Conservation (phyloP, 306 rosid genomes). For the Trifolium dubium region DNA sequence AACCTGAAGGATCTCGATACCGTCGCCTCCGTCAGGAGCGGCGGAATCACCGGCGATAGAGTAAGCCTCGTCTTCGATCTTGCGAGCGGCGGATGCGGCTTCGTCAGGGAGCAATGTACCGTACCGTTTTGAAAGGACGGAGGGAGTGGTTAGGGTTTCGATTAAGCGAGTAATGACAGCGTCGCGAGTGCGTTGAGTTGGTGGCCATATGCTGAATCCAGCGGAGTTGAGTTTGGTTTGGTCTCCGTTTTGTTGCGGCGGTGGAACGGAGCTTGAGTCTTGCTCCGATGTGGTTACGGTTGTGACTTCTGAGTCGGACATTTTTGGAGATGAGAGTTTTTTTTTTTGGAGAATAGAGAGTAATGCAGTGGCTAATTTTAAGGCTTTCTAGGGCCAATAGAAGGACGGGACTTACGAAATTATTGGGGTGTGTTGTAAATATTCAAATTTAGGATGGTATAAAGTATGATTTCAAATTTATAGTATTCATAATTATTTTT, state of each 20-base stretch:
- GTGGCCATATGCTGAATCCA: conserved; percentile 90
- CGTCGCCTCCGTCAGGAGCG: conserved; percentile 66
- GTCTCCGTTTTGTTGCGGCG: conserved; percentile 6
- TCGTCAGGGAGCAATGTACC: conserved; percentile 69
- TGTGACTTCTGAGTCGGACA: conserved; percentile 62
- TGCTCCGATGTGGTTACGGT: conserved; percentile 40
- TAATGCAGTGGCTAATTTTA: background rate
- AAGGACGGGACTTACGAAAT: background rate
- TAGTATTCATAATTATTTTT: too few relatives aligned
- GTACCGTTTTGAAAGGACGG: conserved; percentile 93
- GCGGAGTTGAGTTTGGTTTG: conserved; percentile 30
- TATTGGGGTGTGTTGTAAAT: background rate
- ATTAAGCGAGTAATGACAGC: conserved; percentile 78
- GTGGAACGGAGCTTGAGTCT: background rate
- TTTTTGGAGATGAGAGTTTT: conserved; percentile 11
- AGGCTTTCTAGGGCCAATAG: background rate
- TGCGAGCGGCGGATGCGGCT: conserved; percentile 60
- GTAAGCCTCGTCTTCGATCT: conserved; percentile 81
- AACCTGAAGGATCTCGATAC: conserved; percentile 89
- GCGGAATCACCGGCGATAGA: conserved; percentile 60
- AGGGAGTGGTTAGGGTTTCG: conserved; percentile 79
- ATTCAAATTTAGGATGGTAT: background rate
- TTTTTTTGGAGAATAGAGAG: background rate
- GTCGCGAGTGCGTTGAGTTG: conserved; percentile 90
- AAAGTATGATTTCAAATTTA: too few relatives aligned